A percentile compares a stretch with the other conserved stretches of the same genome.
Evolutionary conservation across 1,284 basidiomycete genomes (phyloP).

Genomic region (Exobasidium cylindrosporum): DNA sequence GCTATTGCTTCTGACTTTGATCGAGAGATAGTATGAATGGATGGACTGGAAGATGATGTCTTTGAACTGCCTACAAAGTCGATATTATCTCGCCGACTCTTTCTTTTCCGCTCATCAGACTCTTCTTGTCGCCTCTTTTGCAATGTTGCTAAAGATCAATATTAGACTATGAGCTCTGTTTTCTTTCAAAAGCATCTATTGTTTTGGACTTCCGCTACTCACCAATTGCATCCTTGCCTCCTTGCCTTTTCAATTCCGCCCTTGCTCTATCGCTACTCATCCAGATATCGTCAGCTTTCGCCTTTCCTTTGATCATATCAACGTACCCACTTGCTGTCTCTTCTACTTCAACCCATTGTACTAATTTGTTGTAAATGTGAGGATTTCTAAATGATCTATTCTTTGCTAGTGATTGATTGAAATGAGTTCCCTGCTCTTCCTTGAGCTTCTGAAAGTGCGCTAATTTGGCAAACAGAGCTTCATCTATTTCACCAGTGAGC

Average conservation of each 20-base stretch:
- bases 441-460: slow-evolving; percentile 66
- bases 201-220: neutral
- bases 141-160: neutral
- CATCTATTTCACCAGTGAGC: neutral
- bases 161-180: neutral
- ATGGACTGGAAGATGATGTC: neutral
- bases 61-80: neutral
- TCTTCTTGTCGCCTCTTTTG: slow-evolving; percentile 8
- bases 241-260: neutral
- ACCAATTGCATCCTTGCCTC: neutral
- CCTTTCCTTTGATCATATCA: neutral
- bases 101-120: neutral
- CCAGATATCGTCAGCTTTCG: slow-evolving; percentile 6
- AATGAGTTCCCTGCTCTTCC: slow-evolving; percentile 70
- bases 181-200: neutral
- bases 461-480: slow-evolving; percentile 60
- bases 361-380: slow-evolving; percentile 84
- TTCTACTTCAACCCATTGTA: slow-evolving; percentile 83
- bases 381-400: slow-evolving; percentile 91
- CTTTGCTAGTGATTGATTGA: slow-evolving; percentile 86
- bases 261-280: neutral
- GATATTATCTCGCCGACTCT: neutral
- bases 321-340: slow-evolving; percentile 60
- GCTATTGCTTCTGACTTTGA: neutral
- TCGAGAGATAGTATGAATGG: neutral